A percentile compares a stretch with the other conserved stretches of the same genome.
Conservation (phyloP, 768 basidiomycete genomes). For the Termitomyces sp. region DNA sequence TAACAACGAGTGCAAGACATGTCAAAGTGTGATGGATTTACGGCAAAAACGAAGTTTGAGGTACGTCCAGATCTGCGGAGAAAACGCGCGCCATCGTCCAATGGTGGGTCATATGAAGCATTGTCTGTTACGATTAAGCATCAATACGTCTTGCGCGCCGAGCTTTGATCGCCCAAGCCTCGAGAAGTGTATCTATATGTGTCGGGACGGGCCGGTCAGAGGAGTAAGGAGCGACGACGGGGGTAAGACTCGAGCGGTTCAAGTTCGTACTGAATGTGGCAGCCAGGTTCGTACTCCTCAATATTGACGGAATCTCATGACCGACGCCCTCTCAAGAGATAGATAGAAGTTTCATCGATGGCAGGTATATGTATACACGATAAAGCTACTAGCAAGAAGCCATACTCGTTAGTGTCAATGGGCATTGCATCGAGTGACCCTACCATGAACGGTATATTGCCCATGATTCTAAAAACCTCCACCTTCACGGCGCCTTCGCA, state of each 20-base stretch:
- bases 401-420: neutral
- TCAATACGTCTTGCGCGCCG: slow-evolving; percentile 12
- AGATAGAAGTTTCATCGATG: slow-evolving; percentile 4
- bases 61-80: slow-evolving; percentile 30
- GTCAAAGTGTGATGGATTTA: slow-evolving; percentile 18
- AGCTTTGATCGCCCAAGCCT: slow-evolving; percentile 6
- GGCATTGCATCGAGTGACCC: neutral
- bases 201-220: slow-evolving; percentile 7
- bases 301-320: slow-evolving; percentile 1
- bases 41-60: slow-evolving; percentile 24
- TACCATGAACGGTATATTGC: slow-evolving; percentile 3
- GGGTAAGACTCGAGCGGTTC: neutral
- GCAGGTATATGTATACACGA: slow-evolving; percentile 6
- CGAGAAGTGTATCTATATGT: slow-evolving; percentile 5
- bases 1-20: slow-evolving; percentile 8
- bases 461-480: neutral
- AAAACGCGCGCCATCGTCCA: slow-evolving; percentile 18
- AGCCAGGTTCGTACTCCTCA: slow-evolving; percentile 5
- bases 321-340: slow-evolving; percentile 4
- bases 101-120: slow-evolving; percentile 11
- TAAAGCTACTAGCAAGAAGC: neutral
- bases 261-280: neutral
- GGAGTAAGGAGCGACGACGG: slow-evolving; percentile 4
- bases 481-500: neutral
- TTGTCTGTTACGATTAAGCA: slow-evolving; percentile 14